These are phyloP conservation scores for Phytophthora cryptogea DNA, from an alignment of 352 stramenopile genomes.

Conservation along the genomic window DNA sequence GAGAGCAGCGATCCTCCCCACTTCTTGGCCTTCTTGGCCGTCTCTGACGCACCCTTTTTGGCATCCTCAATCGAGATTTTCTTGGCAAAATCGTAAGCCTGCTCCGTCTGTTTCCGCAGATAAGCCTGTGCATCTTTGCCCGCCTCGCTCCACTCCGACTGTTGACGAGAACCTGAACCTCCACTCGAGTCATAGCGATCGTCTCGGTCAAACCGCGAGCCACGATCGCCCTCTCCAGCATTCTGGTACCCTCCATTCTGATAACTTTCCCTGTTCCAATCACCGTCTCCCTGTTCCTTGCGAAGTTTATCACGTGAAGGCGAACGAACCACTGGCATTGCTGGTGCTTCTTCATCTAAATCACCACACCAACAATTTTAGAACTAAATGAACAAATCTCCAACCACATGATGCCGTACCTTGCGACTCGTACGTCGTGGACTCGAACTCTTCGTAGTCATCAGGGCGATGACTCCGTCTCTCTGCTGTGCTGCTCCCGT, in stretches of 20 bases:
- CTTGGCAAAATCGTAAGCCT: slow-evolving; percentile 88
- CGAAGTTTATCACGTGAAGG: slow-evolving; percentile 27
- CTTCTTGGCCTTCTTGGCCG: slow-evolving; percentile 89
- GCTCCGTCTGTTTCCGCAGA: slow-evolving; percentile 83
- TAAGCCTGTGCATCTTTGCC: slow-evolving; percentile 65
- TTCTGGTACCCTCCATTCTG: slow-evolving; percentile 27
- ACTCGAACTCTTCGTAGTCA: slow-evolving; percentile 67
- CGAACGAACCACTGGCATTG: slow-evolving; percentile 17
- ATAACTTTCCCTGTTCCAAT: slow-evolving; percentile 35
- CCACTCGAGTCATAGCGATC: slow-evolving; percentile 38
- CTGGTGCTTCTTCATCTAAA: slow-evolving; percentile 41
- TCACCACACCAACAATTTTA: not conserved
- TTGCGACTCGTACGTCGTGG: slow-evolving; percentile 54
- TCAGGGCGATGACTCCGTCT: slow-evolving; percentile 25
- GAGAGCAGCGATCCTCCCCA: slow-evolving; percentile 83
- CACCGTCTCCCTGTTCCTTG: slow-evolving; percentile 29
- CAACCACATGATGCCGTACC: slow-evolving; percentile 17
- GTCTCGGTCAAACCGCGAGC: slow-evolving; percentile 28
- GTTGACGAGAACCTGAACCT: slow-evolving; percentile 10
- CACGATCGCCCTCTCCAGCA: slow-evolving; percentile 15
- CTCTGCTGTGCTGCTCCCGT: slow-evolving; percentile 31
- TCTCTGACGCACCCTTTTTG: slow-evolving; percentile 80
- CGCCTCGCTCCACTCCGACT: slow-evolving; percentile 40
- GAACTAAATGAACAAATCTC: slow-evolving; percentile 2
- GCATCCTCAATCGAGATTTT: slow-evolving; percentile 89